Evolutionary conservation across 345 rosid genomes (phyloP).

Genomic region (Garcia nutans): DNA sequence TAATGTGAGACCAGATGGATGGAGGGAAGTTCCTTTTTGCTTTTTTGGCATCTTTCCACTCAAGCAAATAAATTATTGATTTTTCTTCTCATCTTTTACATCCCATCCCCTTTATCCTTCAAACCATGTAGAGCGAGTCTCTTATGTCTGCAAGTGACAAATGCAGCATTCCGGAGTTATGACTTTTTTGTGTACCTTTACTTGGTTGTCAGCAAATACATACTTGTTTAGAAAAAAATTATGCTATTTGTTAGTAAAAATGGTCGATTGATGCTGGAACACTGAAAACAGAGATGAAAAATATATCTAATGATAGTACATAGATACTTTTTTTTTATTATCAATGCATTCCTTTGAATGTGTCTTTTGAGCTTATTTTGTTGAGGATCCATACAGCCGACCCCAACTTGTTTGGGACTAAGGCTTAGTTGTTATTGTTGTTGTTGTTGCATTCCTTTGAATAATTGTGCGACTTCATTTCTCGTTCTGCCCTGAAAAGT

Average conservation of each 20-base stretch:
- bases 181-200: background rate
- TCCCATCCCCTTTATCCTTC: background rate
- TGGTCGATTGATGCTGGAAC: background rate
- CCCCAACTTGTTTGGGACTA: no score
- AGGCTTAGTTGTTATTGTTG: no score
- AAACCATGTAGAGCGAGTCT: background rate
- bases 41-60: background rate
- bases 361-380: no score
- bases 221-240: background rate
- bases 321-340: background rate
- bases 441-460: no score
- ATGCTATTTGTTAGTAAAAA: background rate
- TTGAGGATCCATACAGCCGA: no score
- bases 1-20: background rate
- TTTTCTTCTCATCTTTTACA: background rate
- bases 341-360: no score
- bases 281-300: background rate
- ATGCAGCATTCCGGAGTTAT: conserved; percentile 1
- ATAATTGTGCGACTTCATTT: background rate
- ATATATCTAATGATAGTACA: background rate
- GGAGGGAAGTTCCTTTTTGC: background rate
- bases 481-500: background rate
- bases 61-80: background rate
- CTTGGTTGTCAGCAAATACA: background rate
- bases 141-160: background rate